Evolutionary conservation across 1,284 basidiomycete genomes (phyloP).

Genomic region (Microstroma glucosiphilum): DNA sequence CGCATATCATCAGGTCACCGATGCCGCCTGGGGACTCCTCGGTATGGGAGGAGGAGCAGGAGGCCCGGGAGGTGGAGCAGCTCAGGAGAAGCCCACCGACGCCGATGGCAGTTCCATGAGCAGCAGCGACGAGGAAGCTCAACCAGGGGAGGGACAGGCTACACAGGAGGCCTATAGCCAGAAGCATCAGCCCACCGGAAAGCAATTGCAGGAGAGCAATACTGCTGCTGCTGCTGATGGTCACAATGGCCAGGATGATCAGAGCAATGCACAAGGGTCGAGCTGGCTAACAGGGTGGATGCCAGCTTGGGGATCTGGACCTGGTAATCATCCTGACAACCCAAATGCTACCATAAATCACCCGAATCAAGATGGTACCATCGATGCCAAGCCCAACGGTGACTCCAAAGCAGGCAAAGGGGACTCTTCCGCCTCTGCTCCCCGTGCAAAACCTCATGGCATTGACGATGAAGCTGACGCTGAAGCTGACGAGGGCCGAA

Average conservation of each 20-base stretch:
- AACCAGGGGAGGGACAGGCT: neutral
- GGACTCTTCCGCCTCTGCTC: too few species aligned
- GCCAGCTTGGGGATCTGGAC: neutral
- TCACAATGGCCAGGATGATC: neutral
- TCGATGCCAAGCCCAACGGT: neutral
- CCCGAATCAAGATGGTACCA: neutral
- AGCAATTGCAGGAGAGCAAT: neutral
- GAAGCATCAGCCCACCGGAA: neutral
- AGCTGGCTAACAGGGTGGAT: neutral
- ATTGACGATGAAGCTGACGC: too few species aligned
- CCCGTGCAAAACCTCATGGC: too few species aligned
- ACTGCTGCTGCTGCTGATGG: neutral
- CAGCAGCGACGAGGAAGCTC: neutral
- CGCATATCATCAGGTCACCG: slow-evolving; percentile 10
- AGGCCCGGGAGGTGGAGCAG: neutral
- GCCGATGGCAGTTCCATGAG: slow-evolving; percentile 1
- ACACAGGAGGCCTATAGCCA: neutral
- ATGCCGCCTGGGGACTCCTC: slow-evolving; percentile 7
- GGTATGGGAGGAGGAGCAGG: slow-evolving; percentile 7
- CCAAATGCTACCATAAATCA: neutral
- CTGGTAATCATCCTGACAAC: neutral
- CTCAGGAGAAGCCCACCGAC: slow-evolving; percentile 8
- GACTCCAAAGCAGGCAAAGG: neutral
- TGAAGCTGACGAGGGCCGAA: neutral
- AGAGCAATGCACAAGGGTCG: neutral